Conservation (phyloP, 2,329 filamentous ascomycete genomes). For the Clonostachys sp. region DNA sequence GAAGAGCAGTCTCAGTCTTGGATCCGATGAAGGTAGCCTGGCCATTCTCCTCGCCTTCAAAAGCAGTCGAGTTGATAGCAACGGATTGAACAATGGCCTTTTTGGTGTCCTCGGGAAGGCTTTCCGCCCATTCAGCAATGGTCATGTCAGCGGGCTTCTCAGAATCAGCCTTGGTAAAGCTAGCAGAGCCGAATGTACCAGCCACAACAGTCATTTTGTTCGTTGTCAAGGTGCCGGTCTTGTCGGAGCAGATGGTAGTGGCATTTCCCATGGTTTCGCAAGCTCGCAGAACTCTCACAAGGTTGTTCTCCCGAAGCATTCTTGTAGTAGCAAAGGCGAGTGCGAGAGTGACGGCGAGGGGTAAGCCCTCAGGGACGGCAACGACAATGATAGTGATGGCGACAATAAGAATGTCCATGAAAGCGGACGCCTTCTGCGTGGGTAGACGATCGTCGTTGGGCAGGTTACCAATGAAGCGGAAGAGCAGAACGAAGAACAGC, state of each 20-base stretch:
- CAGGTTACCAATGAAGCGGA: slow-evolving; percentile 68
- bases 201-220: slow-evolving; percentile 74
- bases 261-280: slow-evolving; percentile 67
- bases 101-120: slow-evolving; percentile 16
- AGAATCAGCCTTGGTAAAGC: slow-evolving; percentile 22
- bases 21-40: slow-evolving; percentile 44
- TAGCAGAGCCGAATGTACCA: slow-evolving; percentile 51
- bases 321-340: slow-evolving; percentile 63
- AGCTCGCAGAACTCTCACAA: slow-evolving; percentile 59
- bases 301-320: slow-evolving; percentile 64
- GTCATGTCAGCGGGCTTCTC: slow-evolving; percentile 10
- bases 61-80: slow-evolving; percentile 54
- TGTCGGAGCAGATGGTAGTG: slow-evolving; percentile 68
- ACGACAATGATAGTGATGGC: slow-evolving; percentile 64
- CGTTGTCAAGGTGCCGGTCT: slow-evolving; percentile 34
- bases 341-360: slow-evolving; percentile 61
- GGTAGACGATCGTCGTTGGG: slow-evolving; percentile 40
- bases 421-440: slow-evolving; percentile 51
- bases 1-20: slow-evolving; percentile 51
- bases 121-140: slow-evolving; percentile 7
- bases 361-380: slow-evolving; percentile 62
- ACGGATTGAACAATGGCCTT: slow-evolving; percentile 35
- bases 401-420: slow-evolving; percentile 61
- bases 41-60: slow-evolving; percentile 43
- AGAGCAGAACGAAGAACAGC: slow-evolving; percentile 72